Percentiles rank a stretch among this genome's conserved stretches.
phyloP scores from a whole-genome alignment of 352 stramenopile genomes.

The Globisporangium nodosum region DNA sequence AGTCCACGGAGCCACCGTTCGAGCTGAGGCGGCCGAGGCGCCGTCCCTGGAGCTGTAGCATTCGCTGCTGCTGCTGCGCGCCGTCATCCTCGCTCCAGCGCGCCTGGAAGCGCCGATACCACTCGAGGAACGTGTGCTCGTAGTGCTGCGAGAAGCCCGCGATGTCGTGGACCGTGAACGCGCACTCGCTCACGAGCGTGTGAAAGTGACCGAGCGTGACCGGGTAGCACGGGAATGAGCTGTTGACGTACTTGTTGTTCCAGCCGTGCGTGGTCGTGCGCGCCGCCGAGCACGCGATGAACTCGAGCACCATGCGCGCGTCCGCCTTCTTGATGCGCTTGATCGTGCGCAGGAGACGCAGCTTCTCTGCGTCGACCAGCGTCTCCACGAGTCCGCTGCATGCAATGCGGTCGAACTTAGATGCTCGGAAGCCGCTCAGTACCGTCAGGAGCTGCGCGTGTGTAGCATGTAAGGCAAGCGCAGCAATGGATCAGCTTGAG shows the following conservation, averaged over 20 bases:
- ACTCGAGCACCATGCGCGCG: constrained; percentile 59
- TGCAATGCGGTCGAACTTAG: constrained; percentile 66
- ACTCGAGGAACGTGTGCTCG: constrained; percentile 80
- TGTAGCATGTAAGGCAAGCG: not conserved
- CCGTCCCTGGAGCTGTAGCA: constrained; percentile 5
- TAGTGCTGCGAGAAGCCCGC: constrained; percentile 72
- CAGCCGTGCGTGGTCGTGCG: constrained; percentile 69
- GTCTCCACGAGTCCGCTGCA: constrained; percentile 53
- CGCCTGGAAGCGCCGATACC: constrained; percentile 73
- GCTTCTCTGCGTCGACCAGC: constrained; percentile 30
- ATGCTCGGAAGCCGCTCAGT: constrained; percentile 45
- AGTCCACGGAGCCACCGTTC: not conserved
- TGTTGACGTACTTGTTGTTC: constrained; percentile 84
- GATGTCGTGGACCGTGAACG: constrained; percentile 63
- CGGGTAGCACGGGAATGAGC: constrained; percentile 47
- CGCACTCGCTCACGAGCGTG: constrained; percentile 34
- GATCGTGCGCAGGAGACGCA: constrained; percentile 55
- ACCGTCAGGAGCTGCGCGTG: constrained; percentile 36
- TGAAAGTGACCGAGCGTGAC: constrained; percentile 51
- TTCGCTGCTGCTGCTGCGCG: not conserved
- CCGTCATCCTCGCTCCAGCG: constrained; percentile 31
- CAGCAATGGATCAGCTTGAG: not conserved
- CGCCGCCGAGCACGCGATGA: constrained; percentile 54
- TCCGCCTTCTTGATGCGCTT: constrained; percentile 51
- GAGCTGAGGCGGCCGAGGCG: constrained; percentile 10